Percentiles rank a stretch among this genome's conserved stretches.
Conservation (phyloP, 148 eudicot species). For the Vaccinium vitisidaea region DNA sequence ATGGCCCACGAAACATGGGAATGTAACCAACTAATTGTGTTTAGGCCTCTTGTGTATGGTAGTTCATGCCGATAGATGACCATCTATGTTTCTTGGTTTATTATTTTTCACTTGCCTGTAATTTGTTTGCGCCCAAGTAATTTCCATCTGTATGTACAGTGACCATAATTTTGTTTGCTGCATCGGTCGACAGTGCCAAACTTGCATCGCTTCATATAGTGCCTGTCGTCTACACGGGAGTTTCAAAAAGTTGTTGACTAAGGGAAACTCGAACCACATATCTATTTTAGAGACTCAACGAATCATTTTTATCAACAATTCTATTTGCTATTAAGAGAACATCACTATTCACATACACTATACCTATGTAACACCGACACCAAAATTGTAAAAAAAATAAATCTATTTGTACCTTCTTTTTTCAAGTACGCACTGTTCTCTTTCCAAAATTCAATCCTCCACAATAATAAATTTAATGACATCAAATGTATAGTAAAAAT, state of each 20-base stretch:
- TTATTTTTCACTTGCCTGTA: background rate
- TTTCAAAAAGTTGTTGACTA: background rate
- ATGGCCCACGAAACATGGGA: background rate
- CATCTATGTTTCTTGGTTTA: background rate
- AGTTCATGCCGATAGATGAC: constrained; percentile 1
- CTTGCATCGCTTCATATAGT: background rate
- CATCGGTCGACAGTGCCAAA: background rate
- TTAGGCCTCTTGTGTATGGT: background rate
- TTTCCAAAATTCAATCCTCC: background rate
- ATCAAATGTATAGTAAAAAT: background rate
- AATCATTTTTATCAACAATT: background rate
- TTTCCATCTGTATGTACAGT: background rate
- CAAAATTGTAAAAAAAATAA: too few relatives aligned
- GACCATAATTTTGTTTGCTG: background rate
- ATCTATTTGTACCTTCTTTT: background rate
- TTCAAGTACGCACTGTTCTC: background rate
- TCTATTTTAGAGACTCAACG: background rate
- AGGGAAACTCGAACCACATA: background rate
- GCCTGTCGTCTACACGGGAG: background rate
- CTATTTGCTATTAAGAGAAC: background rate
- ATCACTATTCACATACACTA: background rate
- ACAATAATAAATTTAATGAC: background rate
- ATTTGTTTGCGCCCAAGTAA: background rate
- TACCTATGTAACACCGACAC: too few relatives aligned
- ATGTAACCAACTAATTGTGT: background rate